Base-by-base conservation (phyloP, 495 filamentous ascomycete species). In the Immersiella caudata region DNA sequence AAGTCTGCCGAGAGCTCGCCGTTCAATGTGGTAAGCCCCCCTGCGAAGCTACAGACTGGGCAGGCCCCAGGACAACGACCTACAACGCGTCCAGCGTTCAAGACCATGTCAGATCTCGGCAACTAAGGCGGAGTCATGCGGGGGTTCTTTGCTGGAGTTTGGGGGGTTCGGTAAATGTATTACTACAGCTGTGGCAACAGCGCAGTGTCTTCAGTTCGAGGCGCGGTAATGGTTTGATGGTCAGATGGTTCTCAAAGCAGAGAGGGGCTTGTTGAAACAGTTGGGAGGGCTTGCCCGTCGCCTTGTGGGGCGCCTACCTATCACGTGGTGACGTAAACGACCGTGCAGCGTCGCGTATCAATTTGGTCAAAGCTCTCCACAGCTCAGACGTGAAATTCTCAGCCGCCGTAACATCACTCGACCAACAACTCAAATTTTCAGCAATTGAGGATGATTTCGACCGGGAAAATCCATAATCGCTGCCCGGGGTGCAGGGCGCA, bases 1-100 rank as follows among this genome's bases (percentile, higher is more conserved):
- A 79, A 79, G 62, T 81, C 89, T 11, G 90, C 88, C 0, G 83
- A 89, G 73, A 80, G 79, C 26, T 91, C 88, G 1, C 71, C 78
- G 21, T 93, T 90, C 76, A 92, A 91, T 68, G 77, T 87, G 51
- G 75, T 80, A 21, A 79, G 74, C 27, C 74, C 75, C 2, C 71
- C 70, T 16, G 63, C 72, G 14, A 65, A 20, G 62, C 2, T 33
- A 8, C 29, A 33, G 8, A 8, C 75, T 70, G 68, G 60, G 58
- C 46, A 60, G 11, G 71, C 52, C 16, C 69, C 69, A 27, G 73
- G 71, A 12, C 62, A 72, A 40, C 75, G 70, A 59, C 29, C 71
- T 7, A 72, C 71, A 54, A 70, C 72, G 1, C 67, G 75, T n/a
- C 62, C 79, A 24, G 71, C 73, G 12, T 76, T 82, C 68, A 79